These are phyloP conservation scores for Cladophialophora immunda DNA, from an alignment of 2,329 filamentous ascomycete species.

Conservation along the genomic window DNA sequence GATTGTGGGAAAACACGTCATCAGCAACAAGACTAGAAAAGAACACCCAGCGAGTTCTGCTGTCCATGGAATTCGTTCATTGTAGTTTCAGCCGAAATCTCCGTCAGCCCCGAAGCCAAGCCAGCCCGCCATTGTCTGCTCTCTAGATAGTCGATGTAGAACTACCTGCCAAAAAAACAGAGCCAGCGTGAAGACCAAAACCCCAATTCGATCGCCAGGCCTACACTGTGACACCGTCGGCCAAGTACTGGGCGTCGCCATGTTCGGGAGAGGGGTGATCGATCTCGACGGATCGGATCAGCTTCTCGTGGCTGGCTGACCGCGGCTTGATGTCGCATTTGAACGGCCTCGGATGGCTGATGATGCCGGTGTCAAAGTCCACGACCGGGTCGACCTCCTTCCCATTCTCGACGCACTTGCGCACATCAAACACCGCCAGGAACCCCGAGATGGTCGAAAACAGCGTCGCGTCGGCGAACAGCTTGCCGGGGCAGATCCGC, in stretches of 20 bases:
- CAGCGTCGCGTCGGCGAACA: slow-evolving; percentile 48
- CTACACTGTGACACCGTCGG: not conserved
- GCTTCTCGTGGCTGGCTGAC: slow-evolving; percentile 41
- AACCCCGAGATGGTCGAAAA: slow-evolving; percentile 66
- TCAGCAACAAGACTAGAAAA: too few species aligned
- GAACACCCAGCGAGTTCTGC: too few species aligned
- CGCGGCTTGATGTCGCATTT: slow-evolving; percentile 45
- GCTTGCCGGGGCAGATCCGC: slow-evolving; percentile 53
- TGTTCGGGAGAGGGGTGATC: slow-evolving; percentile 44
- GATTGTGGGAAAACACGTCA: too few species aligned
- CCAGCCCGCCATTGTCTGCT: not conserved
- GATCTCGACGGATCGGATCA: slow-evolving; percentile 47
- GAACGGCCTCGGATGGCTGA: slow-evolving; percentile 49
- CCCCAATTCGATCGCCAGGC: not conserved
- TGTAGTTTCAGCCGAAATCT: too few species aligned
- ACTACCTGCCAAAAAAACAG: not conserved
- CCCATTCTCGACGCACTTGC: slow-evolving; percentile 48
- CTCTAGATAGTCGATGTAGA: not conserved
- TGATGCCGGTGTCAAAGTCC: slow-evolving; percentile 48
- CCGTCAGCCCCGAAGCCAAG: too few species aligned
- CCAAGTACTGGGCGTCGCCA: slow-evolving; percentile 12
- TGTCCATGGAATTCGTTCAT: too few species aligned
- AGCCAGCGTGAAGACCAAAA: not conserved
- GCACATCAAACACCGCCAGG: slow-evolving; percentile 38
- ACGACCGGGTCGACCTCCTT: slow-evolving; percentile 53